Conservation (phyloP, 1,139 yeast species). For the Magnusiomyces fungicola region DNA sequence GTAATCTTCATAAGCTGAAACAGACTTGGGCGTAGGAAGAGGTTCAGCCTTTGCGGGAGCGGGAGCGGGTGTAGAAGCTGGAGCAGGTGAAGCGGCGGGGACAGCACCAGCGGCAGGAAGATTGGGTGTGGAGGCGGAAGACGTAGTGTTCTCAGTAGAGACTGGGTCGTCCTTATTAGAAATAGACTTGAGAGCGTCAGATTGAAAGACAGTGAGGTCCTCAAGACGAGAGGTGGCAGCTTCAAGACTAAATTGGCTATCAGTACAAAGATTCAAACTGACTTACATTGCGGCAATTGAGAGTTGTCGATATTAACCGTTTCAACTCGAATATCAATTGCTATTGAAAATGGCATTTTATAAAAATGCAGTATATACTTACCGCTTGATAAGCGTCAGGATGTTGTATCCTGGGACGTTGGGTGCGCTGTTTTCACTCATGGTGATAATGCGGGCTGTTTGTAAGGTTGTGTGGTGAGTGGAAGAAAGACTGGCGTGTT, state of each 20-base stretch:
- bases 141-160: not conserved
- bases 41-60: constrained; percentile 17
- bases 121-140: not conserved
- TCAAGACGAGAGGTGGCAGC: constrained; percentile 92
- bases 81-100: constrained; percentile 15
- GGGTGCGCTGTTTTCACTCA: constrained; percentile 41
- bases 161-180: constrained; percentile 7
- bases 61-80: constrained; percentile 17
- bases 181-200: constrained; percentile 34
- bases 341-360: not conserved
- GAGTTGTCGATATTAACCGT: not conserved
- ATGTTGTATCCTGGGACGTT: constrained; percentile 74
- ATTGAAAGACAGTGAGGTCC: constrained; percentile 77
- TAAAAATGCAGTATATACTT: constrained; percentile 18
- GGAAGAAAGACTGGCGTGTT: too few relatives aligned
- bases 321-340: too few relatives aligned
- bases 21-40: constrained; percentile 22
- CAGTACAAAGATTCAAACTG: not conserved
- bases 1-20: constrained; percentile 47
- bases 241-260: constrained; percentile 47
- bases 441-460: constrained; percentile 15
- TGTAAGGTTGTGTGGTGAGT: too few relatives aligned
- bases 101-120: constrained; percentile 10
- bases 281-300: not conserved
- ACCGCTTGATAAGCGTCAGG: constrained; percentile 67